Base-by-base conservation (phyloP, 805 yeast species). In the Cyberlindnera galapagoensis region DNA sequence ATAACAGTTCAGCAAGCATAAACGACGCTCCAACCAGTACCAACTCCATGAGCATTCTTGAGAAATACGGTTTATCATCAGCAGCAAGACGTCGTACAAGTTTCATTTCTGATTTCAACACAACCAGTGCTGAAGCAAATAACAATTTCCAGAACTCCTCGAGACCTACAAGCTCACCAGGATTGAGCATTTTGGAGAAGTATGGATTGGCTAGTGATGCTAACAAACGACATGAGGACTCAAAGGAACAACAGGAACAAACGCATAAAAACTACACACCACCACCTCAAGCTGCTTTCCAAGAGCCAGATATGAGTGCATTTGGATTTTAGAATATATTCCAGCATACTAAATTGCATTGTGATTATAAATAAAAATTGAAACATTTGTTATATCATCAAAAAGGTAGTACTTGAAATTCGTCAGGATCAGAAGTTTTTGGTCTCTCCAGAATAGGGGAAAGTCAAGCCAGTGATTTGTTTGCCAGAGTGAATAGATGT, bases 251-350 rank as follows among this genome's bases (percentile, higher is more conserved):
- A 9, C 26, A 30, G 14, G 23, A 24, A 28, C 31, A 37, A 13
- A 38, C 26, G 15, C 24, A 30, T 6, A 36, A 30, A 8, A 36
- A 37, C 14, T 28, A 34, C 18, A 36, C 42, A 1, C 42, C 51
- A 12, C 76, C 80, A 1, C 78, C 80, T 4, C 60, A 63, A n/a
- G 54, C 64, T 3, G 71, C 69, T 21, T 78, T 76, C 51, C 69
- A 67, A 36, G 88, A 80, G 46, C 85, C 88, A 0, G 87, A 81
- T 47, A 78, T 81, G 87, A 75, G 80, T 51, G 69, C 84, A 0
- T 80, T 79, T 49, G 73, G 68, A 9, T 52, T 50, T 26, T 52
- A 31, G 34, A 21, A 9, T 10, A 18, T 12, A 26, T 7, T 12
- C 3, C n/a, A n/a, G n/a, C n/a, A n/a, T n/a, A n/a, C n/a, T n/a